These are phyloP conservation scores for Nannizziopsis barbatae DNA, from an alignment of 2,329 filamentous ascomycete genomes.

Conservation along the genomic window DNA sequence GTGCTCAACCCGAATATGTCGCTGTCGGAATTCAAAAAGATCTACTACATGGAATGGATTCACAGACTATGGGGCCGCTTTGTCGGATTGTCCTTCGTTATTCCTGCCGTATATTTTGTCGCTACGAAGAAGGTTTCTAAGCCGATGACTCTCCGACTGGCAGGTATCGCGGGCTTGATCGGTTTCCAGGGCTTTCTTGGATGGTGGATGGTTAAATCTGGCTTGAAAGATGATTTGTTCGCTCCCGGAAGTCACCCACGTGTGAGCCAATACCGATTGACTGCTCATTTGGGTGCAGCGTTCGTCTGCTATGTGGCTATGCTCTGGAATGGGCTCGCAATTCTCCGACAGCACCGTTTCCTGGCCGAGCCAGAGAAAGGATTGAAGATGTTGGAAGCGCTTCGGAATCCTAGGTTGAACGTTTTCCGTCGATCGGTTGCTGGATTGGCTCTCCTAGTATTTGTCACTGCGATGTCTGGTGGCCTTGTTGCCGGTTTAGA, in stretches of 20 bases:
- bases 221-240: slow-evolving; percentile 90
- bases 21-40: slow-evolving; percentile 89
- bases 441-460: slow-evolving; percentile 63
- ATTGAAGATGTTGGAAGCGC: slow-evolving; percentile 47
- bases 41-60: slow-evolving; percentile 99
- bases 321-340: slow-evolving; percentile 75
- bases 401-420: slow-evolving; percentile 57
- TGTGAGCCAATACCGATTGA: slow-evolving; percentile 87
- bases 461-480: slow-evolving; percentile 84
- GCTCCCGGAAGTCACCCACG: slow-evolving; percentile 80
- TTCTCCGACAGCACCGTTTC: slow-evolving; percentile 66
- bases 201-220: slow-evolving; percentile 99
- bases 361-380: slow-evolving; percentile 56
- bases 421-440: slow-evolving; percentile 63
- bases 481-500: slow-evolving; percentile 90
- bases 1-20: slow-evolving; percentile 89
- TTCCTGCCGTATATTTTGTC: slow-evolving; percentile 83
- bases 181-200: slow-evolving; percentile 91
- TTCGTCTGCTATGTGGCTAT: slow-evolving; percentile 92
- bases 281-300: slow-evolving; percentile 77
- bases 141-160: slow-evolving; percentile 64
- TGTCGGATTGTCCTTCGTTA: slow-evolving; percentile 77
- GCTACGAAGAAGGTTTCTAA: slow-evolving; percentile 64
- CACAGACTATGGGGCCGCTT: slow-evolving; percentile 90
- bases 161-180: slow-evolving; percentile 77